Evolutionary conservation across 75 land plant genomes (phyloP), one percentile per base, ranked within the genome.

Genomic region (Sequoiadendron giganteum): DNA sequence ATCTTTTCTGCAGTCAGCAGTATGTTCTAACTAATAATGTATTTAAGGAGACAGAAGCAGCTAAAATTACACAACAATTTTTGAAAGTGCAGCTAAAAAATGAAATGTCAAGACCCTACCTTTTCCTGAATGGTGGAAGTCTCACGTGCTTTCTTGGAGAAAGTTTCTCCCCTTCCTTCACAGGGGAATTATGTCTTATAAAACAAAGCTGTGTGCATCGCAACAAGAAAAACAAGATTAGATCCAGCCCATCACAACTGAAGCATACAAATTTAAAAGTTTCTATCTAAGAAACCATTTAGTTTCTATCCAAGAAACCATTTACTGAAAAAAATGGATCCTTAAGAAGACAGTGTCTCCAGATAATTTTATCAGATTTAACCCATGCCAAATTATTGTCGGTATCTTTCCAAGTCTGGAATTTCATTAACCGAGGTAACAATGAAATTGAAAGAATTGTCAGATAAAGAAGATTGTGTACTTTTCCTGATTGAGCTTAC

Each of bases 161-260:
- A 82, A 82, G 84, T 28, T 82, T 82, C 34, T 82, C 84, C 32
- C 84, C 52, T 82, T 47, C 49, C 19, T 42, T 28, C 21, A 13
- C 49, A 10, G 49, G 1, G 19, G 84, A 82, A 43, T 45, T 7
- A 47, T 82, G 84, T 30, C 84, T 28, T 82, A 3, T 10, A 81
- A 45, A 81, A 45, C 28, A 81, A 81, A 81, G 84, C 84, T 81
- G 84, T 45, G n/a, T 81, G 32, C 52, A 81, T 45, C 52, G 10
- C 47, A 81, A 28, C 84, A 28, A 81, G 49, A 11, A 81, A 45
- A 43, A 45, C 14, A 25, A 45, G 47, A 45, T 81, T 81, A 81
- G 49, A 81, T 25, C 11, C 8, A 21, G 13, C 42, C 49, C 28
- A 39, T 25, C 45, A 81, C 16, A 81, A 81, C 84, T 28, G 21